phyloP scores from a whole-genome alignment of 2,329 filamentous ascomycete genomes.

The Colletotrichum truncatum region DNA sequence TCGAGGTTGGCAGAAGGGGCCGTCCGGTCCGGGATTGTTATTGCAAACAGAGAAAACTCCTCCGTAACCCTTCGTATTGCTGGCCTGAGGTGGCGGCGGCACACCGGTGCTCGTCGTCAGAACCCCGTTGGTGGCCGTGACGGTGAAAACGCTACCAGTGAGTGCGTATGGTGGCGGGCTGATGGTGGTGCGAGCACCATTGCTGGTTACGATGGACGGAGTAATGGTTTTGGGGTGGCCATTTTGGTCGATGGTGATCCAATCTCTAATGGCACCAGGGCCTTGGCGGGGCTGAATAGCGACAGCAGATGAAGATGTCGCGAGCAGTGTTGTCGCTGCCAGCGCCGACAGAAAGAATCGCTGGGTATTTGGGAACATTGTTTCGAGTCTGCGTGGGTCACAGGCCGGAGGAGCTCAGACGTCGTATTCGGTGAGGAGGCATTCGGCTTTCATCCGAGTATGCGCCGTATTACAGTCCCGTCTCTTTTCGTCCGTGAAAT shows the following conservation, averaged over 20 bases:
- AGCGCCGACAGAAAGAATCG: slow-evolving; percentile 7
- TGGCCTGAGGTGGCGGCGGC: slow-evolving; percentile 42
- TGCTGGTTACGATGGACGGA: slow-evolving; percentile 36
- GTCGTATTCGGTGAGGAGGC: neutral
- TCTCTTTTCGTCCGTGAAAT: neutral
- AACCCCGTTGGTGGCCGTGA: slow-evolving; percentile 34
- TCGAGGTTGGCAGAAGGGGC: slow-evolving; percentile 44
- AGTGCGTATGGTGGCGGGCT: slow-evolving; percentile 39
- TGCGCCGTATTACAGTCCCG: neutral
- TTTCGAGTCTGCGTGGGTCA: neutral
- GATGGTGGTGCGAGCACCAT: slow-evolving; percentile 39
- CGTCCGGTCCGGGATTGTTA: slow-evolving; percentile 34
- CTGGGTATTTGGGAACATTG: slow-evolving; percentile 12
- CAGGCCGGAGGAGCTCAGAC: neutral
- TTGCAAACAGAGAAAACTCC: slow-evolving; percentile 41
- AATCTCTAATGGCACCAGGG: slow-evolving; percentile 31
- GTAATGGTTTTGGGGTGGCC: slow-evolving; percentile 40
- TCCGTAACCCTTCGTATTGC: slow-evolving; percentile 34
- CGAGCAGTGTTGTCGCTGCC: slow-evolving; percentile 8
- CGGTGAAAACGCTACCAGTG: slow-evolving; percentile 39
- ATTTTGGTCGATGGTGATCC: slow-evolving; percentile 42
- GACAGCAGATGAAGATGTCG: slow-evolving; percentile 13
- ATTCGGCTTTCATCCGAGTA: neutral
- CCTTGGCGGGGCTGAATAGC: slow-evolving; percentile 20
- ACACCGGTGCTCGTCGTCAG: slow-evolving; percentile 41